A percentile compares a stretch with the other conserved stretches of the same genome.
Evolutionary conservation across 768 basidiomycete genomes (phyloP).

Genomic region (Tricholomella constricta): DNA sequence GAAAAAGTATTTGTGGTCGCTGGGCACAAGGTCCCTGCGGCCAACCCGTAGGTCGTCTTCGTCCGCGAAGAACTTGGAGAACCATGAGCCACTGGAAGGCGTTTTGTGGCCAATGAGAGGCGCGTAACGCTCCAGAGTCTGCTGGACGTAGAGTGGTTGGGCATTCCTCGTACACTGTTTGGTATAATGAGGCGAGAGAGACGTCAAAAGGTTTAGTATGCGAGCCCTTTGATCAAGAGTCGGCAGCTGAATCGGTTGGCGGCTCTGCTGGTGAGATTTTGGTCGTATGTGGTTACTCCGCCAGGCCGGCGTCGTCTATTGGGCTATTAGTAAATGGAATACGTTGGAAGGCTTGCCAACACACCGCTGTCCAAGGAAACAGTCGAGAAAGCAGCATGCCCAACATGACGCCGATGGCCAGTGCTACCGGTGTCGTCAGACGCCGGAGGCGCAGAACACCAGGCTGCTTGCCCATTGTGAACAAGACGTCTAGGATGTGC

Average conservation of each 20-base stretch:
- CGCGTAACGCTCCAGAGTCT: slow-evolving; percentile 83
- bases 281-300: slow-evolving; percentile 53
- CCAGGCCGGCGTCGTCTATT: slow-evolving; percentile 49
- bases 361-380: slow-evolving; percentile 47
- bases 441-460: slow-evolving; percentile 36
- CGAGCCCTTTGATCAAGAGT: slow-evolving; percentile 83
- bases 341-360: slow-evolving; percentile 11
- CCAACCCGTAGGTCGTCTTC: slow-evolving; percentile 42
- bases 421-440: slow-evolving; percentile 55
- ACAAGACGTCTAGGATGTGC: neutral
- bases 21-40: slow-evolving; percentile 41
- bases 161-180: slow-evolving; percentile 85
- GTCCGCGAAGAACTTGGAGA: slow-evolving; percentile 50
- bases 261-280: slow-evolving; percentile 52
- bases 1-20: slow-evolving; percentile 97
- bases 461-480: slow-evolving; percentile 13
- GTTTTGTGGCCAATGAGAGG: slow-evolving; percentile 79
- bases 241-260: slow-evolving; percentile 71
- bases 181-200: slow-evolving; percentile 90
- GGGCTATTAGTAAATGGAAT: slow-evolving; percentile 3
- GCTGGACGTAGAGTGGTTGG: slow-evolving; percentile 83
- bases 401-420: slow-evolving; percentile 62
- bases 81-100: slow-evolving; percentile 59
- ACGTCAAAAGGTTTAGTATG: slow-evolving; percentile 83
- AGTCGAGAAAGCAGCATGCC: slow-evolving; percentile 60